Conservation (phyloP, 2,329 filamentous ascomycete genomes). For the Pseudogymnoascus verrucosus region DNA sequence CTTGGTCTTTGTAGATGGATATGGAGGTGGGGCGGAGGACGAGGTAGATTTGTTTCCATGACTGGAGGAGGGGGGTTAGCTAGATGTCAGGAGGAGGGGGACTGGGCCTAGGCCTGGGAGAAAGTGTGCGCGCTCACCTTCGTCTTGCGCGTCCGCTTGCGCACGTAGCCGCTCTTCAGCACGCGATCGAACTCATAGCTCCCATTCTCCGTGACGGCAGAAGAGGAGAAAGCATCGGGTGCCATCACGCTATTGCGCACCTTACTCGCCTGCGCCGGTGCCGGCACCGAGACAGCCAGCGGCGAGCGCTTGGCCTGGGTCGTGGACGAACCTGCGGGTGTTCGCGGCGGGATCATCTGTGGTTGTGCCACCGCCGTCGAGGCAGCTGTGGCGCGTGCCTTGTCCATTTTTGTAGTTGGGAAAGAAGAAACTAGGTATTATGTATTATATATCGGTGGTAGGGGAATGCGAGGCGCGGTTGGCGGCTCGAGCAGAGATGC, state of each 20-base stretch:
- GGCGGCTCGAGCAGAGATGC: neutral
- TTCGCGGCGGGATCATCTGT: neutral
- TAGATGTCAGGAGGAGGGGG: neutral
- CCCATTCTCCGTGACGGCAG: constrained; percentile 74
- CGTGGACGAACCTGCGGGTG: neutral
- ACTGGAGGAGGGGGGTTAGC: constrained; percentile 38
- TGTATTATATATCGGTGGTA: neutral
- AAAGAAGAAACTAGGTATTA: neutral
- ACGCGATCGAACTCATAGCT: constrained; percentile 95
- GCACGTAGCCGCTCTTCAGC: constrained; percentile 77
- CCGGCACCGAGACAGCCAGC: neutral
- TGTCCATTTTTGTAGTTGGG: neutral
- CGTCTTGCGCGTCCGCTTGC: constrained; percentile 87
- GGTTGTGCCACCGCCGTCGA: neutral
- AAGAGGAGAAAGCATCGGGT: constrained; percentile 63
- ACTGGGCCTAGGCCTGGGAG: neutral
- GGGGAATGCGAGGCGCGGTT: neutral
- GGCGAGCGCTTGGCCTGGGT: neutral
- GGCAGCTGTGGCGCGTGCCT: neutral
- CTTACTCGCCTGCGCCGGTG: neutral
- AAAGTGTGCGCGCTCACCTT: constrained; percentile 56
- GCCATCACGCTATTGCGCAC: neutral
- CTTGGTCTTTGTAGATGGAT: constrained; percentile 86
- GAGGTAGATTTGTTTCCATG: constrained; percentile 84
- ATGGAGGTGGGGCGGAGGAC: constrained; percentile 85